Evolutionary conservation across 768 basidiomycete species (phyloP).

Genomic region (Filobasidium wieringae): DNA sequence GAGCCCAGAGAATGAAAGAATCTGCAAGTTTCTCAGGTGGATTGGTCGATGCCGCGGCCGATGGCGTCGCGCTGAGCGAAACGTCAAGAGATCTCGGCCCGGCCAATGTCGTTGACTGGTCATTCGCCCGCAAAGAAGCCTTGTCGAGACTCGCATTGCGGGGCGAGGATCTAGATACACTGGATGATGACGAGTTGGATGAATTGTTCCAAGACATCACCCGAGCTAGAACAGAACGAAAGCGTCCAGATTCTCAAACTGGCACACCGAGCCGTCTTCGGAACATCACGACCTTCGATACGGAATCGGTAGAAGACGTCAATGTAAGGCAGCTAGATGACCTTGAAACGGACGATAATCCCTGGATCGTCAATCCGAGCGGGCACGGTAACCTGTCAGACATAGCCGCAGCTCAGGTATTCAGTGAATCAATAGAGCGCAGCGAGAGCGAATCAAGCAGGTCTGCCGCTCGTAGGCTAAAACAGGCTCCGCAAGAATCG

Average conservation of each 20-base stretch:
- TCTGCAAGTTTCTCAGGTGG: conserved; percentile 11
- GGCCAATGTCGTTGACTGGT: conserved; percentile 64
- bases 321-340: too few species aligned
- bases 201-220: conserved; percentile 81
- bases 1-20: conserved; percentile 24
- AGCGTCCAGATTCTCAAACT: conserved; percentile 18
- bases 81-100: conserved; percentile 14
- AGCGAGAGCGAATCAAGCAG: too few species aligned
- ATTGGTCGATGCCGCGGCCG: background rate
- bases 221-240: conserved; percentile 28
- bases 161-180: conserved; percentile 78
- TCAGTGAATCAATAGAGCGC: too few species aligned
- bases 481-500: too few species aligned
- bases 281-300: too few species aligned
- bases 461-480: too few species aligned
- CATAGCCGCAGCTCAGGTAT: too few species aligned
- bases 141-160: conserved; percentile 65
- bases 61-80: background rate
- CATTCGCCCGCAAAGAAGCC: conserved; percentile 90
- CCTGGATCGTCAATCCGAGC: too few species aligned
- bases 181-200: conserved; percentile 80
- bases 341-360: too few species aligned
- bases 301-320: too few species aligned
- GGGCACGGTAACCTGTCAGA: too few species aligned
- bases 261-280: background rate